phyloP scores from a whole-genome alignment of 225 moss, liverwort and hornwort genomes.

The Physcomitrium patens region DNA sequence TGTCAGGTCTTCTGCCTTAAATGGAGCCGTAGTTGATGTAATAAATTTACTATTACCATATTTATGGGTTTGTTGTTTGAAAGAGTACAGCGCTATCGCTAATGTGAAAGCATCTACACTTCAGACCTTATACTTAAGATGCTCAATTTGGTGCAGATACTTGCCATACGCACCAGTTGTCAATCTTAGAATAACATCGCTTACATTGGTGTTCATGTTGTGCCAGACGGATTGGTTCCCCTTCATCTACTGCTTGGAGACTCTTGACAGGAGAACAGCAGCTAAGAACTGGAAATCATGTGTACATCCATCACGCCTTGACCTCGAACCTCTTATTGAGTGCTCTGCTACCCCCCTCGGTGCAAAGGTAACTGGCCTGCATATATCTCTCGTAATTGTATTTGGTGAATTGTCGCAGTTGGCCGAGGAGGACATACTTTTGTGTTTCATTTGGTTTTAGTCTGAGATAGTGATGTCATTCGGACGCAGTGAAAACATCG shows the following conservation, averaged over 20 bases:
- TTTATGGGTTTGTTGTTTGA: not conserved
- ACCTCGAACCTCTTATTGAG: slow-evolving; percentile 64
- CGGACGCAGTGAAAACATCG: not conserved
- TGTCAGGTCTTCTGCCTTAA: not conserved
- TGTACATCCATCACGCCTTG: slow-evolving; percentile 63
- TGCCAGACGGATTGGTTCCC: slow-evolving; percentile 92
- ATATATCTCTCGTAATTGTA: not conserved
- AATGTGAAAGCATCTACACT: not conserved
- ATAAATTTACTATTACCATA: not conserved
- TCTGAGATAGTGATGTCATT: not conserved
- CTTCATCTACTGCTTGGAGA: slow-evolving; percentile 84
- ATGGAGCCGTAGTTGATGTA: not conserved
- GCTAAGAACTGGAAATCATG: slow-evolving; percentile 78
- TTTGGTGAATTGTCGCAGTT: not conserved
- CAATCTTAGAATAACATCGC: not conserved
- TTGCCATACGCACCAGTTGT: not conserved
- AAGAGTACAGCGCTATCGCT: not conserved
- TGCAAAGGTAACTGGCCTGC: slow-evolving; percentile 57
- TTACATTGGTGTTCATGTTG: slow-evolving; percentile 20
- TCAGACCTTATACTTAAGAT: not conserved
- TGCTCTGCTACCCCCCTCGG: slow-evolving; percentile 79
- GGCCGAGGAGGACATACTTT: not conserved
- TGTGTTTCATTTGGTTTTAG: not conserved
- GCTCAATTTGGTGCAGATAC: not conserved
- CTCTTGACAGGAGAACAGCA: slow-evolving; percentile 59